Base-by-base conservation (phyloP, 2,329 filamentous ascomycete genomes). In the Dothideomycetes sp. region DNA sequence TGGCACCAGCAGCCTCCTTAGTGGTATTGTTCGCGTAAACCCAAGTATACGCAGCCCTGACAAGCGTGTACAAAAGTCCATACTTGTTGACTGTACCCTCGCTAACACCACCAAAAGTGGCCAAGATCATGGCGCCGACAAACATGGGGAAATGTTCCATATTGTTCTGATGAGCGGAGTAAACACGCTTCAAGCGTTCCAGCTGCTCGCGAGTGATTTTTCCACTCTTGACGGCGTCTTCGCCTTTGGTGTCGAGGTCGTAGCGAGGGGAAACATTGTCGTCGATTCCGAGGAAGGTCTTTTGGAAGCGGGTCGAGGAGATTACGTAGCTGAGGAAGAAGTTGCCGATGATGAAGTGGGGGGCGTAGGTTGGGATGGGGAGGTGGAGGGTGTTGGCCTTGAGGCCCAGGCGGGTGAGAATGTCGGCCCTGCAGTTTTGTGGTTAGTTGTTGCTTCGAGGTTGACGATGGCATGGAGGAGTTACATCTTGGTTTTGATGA, bases 261-360 rank as follows among this genome's bases (percentile, higher is more conserved):
- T 68, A 57, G 16, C 68, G 60, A 0, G 69, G 69, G 27, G 59
- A 63, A 16, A 53, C 58, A 32, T 72, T 64, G 53, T 71, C 67
- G 53, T 71, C 68, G 45, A 70, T 51, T 18, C 62, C 60, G 51
- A 62, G 62, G 41, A 49, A 51, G 43, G 62, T 51, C 45, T 70
- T 71, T 13, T 62, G 53, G 5, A 56, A 55, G n/a, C 67, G 64
- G 1, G 65, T 59, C 24, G 65, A 63, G 19, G 69, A 55, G 8
- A 66, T 13, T 11, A 55, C 57, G 54, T 71, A 70, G 8, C 66
- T 63, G 51, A 59, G 66, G 44, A 67, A 15, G 57, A 65, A 65
- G 46, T 65, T 59, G 50, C 55, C 60, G 47, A 55, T 55, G 4
- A 66, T 47, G 45, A 61, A 61, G 44, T 48, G 48, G 1, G 60